Conservation (phyloP, 805 yeast genomes). For the Starmera pachycereana region DNA sequence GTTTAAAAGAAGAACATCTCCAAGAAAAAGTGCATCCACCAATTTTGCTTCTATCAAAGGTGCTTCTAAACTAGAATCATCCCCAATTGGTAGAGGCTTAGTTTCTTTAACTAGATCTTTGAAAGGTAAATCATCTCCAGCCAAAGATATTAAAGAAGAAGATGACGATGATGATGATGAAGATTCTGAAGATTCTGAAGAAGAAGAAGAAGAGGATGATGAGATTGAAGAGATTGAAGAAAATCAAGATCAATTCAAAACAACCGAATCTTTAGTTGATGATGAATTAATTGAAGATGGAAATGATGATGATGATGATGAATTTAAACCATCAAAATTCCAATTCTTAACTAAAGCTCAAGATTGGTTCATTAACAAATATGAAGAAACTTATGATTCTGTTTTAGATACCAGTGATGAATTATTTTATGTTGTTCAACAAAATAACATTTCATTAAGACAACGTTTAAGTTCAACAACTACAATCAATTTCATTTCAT, state of each 20-base stretch:
- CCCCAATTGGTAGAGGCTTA: conserved; percentile 15
- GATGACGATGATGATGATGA: conserved; percentile 6
- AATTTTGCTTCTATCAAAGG: not conserved
- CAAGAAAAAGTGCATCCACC: conserved; percentile 12
- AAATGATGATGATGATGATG: conserved; percentile 1
- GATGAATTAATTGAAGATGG: not conserved
- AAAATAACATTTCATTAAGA: conserved; percentile 10
- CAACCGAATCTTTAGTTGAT: conserved; percentile 6
- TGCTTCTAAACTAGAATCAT: conserved; percentile 6
- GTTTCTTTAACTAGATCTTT: not conserved
- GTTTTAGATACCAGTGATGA: conserved; percentile 9
- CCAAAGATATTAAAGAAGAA: conserved; percentile 9
- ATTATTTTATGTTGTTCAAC: conserved; percentile 1
- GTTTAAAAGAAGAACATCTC: conserved; percentile 19
- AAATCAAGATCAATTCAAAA: conserved; percentile 13
- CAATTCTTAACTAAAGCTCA: conserved; percentile 8
- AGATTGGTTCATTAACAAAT: conserved; percentile 14
- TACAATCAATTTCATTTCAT: conserved; percentile 13
- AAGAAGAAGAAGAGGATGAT: conserved; percentile 5
- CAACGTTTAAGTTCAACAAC: conserved; percentile 18
- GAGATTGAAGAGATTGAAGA: conserved; percentile 10
- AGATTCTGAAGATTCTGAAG: conserved; percentile 2
- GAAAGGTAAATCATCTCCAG: conserved; percentile 14
- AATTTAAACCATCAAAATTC: conserved; percentile 1
- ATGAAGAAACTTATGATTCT: conserved; percentile 13